Evolutionary conservation across 2,329 filamentous ascomycete genomes (phyloP).

Genomic region (Samsoniella hepiali): DNA sequence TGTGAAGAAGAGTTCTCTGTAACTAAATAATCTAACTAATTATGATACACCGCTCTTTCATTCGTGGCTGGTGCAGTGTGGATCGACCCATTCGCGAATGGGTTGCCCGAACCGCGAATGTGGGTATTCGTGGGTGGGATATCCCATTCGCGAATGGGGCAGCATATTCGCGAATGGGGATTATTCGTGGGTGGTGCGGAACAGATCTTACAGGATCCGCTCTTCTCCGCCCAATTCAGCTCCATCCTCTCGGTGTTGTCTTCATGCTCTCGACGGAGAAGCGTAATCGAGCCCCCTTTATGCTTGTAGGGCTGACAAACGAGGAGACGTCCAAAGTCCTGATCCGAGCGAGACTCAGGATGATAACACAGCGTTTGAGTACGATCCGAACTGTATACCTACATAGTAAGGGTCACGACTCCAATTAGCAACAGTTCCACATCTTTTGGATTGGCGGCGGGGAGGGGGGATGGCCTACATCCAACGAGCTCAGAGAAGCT

Average conservation of each 20-base stretch:
- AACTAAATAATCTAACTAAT: no score
- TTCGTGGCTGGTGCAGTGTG: no score
- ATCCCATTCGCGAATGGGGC: no score
- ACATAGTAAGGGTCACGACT: neutral
- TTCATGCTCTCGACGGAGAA: constrained; percentile 6
- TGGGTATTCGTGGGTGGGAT: no score
- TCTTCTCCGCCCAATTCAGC: constrained; percentile 1
- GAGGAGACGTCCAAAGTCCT: constrained; percentile 3
- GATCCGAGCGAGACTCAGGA: constrained; percentile 3
- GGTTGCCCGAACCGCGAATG: no score
- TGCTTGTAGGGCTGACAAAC: constrained; percentile 6
- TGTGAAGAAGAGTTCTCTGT: no score
- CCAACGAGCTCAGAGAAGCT: constrained; percentile 1
- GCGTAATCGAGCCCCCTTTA: constrained; percentile 2
- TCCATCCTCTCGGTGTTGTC: constrained; percentile 6
- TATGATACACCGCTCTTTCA: no score
- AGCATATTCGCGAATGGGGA: no score
- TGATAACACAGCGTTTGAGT: neutral
- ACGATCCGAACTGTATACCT: constrained; percentile 2
- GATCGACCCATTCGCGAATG: no score
- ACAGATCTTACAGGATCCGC: constrained; percentile 4
- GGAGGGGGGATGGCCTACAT: constrained; percentile 1
- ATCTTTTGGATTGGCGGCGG: constrained; percentile 1
- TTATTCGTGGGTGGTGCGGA: no score
- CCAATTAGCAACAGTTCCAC: constrained; percentile 3